Base-by-base conservation (phyloP, 1,284 basidiomycete genomes). In the Singerocomus inundabilis region DNA sequence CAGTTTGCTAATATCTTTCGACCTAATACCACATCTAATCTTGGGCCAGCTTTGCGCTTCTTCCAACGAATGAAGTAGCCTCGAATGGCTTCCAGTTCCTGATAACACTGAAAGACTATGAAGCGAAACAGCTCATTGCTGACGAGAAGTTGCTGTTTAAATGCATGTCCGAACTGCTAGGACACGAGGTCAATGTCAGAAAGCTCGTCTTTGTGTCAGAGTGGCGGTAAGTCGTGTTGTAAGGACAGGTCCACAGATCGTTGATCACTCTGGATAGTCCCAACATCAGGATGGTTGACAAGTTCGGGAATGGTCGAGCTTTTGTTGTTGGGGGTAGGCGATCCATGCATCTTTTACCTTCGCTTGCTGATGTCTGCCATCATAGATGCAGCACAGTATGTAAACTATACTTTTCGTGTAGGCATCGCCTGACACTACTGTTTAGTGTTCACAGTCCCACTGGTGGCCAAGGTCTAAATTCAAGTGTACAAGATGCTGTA, bases 361-460 rank as follows among this genome's bases (percentile, higher is more conserved):
- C n/a, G n/a, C n/a, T n/a, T 6, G 26, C 18, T 46, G 52, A 61
- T 44, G 51, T 60, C 11, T 60, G 55, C 12, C 59, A 64, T 57
- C 60, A 43, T 15, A 54, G 46, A 12, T 4, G 12, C 11, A 8
- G n/a, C n/a, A n/a, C n/a, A n/a, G n/a, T n/a, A n/a, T n/a, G n/a
- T n/a, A n/a, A n/a, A n/a, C n/a, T n/a, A 18, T 1, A 6, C 15
- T 26, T 9, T 16, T n/a, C n/a, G n/a, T n/a, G 3, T 10, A 9
- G 21, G 10, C 13, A 12, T 34, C 7, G 2, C 15, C 15, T 48
- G 4, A 54, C 18, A 6, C 32, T 15, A 5, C 15, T 11, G 36
- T n/a, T 15, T 49, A 78, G 76, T 53, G 68, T 72, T n/a, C 76
- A 77, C 51, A 74, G 70, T 40, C 74, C 73, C 24, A 67, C 70